These are phyloP conservation scores for Didymella exigua DNA, from an alignment of 2,329 filamentous ascomycete species.

Conservation along the genomic window DNA sequence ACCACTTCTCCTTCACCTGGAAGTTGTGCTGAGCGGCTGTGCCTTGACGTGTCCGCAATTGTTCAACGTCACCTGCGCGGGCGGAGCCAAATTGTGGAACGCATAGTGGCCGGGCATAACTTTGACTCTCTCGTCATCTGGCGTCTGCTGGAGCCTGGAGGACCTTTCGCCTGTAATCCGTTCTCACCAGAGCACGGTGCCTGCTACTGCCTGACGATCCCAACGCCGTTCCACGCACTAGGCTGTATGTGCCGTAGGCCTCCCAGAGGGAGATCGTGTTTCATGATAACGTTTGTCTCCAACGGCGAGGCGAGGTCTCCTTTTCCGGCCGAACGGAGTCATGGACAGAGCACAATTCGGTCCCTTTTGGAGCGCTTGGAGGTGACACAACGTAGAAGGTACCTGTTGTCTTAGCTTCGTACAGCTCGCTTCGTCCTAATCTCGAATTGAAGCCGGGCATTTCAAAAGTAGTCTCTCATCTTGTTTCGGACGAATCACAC, in stretches of 20 bases:
- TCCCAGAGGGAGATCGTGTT: conserved; percentile 8
- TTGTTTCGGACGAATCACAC: conserved; percentile 7
- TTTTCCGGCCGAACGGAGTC: conserved; percentile 5
- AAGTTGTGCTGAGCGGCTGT: background rate
- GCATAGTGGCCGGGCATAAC: background rate
- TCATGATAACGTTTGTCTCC: conserved; percentile 3
- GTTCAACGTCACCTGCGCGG: background rate
- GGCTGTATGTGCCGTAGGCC: conserved; percentile 2
- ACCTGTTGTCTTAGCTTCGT: background rate
- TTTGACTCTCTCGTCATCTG: conserved; percentile 7
- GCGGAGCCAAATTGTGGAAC: background rate
- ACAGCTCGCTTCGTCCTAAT: background rate
- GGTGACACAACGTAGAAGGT: background rate
- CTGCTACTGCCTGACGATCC: conserved; percentile 10
- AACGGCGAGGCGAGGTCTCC: conserved; percentile 5
- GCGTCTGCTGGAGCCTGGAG: background rate
- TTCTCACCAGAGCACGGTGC: conserved; percentile 7
- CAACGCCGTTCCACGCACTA: conserved; percentile 7
- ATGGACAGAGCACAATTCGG: background rate
- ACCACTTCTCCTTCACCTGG: conserved; percentile 3
- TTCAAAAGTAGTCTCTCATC: background rate
- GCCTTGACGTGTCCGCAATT: background rate
- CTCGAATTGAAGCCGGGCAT: background rate
- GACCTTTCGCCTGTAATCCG: background rate
- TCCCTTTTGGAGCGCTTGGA: background rate